phyloP scores from a whole-genome alignment of 306 rosid genomes.

The Luffa aegyptiaca region DNA sequence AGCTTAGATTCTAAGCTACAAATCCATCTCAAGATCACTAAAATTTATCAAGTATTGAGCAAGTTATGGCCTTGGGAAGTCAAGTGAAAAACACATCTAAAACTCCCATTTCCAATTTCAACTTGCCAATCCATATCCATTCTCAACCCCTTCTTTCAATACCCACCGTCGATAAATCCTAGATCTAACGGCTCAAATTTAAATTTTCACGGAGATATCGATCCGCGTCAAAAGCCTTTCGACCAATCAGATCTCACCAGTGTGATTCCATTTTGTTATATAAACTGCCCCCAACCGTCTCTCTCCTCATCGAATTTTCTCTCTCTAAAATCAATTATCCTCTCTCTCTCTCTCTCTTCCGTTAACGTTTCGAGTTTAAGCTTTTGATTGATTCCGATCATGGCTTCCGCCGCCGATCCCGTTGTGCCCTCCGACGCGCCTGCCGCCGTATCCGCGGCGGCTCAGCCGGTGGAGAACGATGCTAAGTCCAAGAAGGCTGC shows the following conservation, averaged over 20 bases:
- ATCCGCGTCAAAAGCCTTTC: conserved; percentile 22
- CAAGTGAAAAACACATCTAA: conserved; percentile 1
- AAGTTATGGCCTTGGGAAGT: neutral
- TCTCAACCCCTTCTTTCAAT: neutral
- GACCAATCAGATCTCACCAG: conserved; percentile 25
- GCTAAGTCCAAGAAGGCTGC: neutral
- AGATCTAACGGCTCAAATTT: conserved; percentile 22
- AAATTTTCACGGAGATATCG: neutral
- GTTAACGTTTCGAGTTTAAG: neutral
- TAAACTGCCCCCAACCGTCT: neutral
- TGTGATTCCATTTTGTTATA: conserved; percentile 1
- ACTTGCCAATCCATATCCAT: neutral
- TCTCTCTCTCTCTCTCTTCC: neutral
- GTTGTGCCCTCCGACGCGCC: neutral
- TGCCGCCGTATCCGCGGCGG: neutral
- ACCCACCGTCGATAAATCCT: conserved; percentile 10
- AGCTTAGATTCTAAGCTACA: neutral
- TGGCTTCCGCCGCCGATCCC: neutral
- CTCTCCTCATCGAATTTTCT: neutral
- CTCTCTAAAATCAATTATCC: neutral
- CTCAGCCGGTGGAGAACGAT: neutral
- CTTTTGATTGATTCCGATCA: neutral
- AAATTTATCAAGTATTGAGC: neutral
- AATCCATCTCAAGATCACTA: neutral
- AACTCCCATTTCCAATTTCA: neutral